phyloP scores from a whole-genome alignment of 257 asterid genomes.

The Petunia axillaris region DNA sequence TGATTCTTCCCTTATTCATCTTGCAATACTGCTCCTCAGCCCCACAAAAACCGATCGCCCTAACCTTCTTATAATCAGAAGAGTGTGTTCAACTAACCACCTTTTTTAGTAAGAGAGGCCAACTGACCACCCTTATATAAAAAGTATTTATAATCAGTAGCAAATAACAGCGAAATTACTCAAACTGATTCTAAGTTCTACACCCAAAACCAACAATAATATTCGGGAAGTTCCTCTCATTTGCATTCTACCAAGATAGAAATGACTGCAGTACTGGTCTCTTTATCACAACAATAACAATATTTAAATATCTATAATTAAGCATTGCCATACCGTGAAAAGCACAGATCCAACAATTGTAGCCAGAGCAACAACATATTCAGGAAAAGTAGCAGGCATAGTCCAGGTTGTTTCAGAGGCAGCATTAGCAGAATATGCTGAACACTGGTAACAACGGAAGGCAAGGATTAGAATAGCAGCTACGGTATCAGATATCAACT shows the following conservation, averaged over 20 bases:
- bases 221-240: neutral
- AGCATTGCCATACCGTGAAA: conserved; percentile 65
- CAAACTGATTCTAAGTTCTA: neutral
- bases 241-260: neutral
- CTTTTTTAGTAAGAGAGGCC: too few species aligned
- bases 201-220: neutral
- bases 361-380: conserved; percentile 95
- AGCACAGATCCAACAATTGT: conserved; percentile 96
- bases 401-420: conserved; percentile 95
- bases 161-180: neutral
- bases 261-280: conserved; percentile 1
- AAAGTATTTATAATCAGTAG: neutral
- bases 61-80: conserved; percentile 1
- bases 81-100: neutral
- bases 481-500: neutral
- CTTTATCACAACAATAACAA: conserved; percentile 1
- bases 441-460: conserved; percentile 58
- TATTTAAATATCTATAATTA: conserved; percentile 9
- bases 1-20: neutral
- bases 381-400: conserved; percentile 93
- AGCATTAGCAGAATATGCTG: conserved; percentile 74
- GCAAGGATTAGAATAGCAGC: conserved; percentile 25
- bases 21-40: conserved; percentile 8
- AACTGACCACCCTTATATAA: neutral
- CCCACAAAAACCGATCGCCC: conserved; percentile 13